These are phyloP conservation scores for Spathaspora boniae DNA, from an alignment of 805 yeast genomes.

Conservation along the genomic window DNA sequence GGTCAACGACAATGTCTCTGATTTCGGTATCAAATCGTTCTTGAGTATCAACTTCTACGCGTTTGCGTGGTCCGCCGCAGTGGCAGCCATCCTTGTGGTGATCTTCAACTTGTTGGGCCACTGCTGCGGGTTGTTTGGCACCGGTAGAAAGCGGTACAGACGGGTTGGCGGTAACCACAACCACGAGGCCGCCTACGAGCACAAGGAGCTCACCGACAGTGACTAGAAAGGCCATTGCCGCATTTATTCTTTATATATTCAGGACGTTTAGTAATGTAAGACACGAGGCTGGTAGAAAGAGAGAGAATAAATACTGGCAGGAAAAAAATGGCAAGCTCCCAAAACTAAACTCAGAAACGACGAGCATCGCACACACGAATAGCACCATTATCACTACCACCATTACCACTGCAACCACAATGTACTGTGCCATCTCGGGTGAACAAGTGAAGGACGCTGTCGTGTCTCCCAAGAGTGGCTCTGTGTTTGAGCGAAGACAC, in stretches of 20 bases:
- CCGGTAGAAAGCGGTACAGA: constrained; percentile 28
- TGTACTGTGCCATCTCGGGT: constrained; percentile 53
- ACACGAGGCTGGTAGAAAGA: background rate
- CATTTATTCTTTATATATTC: too few relatives aligned
- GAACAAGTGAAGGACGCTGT: constrained; percentile 69
- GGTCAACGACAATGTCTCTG: constrained; percentile 45
- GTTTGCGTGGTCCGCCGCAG: constrained; percentile 62
- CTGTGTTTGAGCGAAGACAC: constrained; percentile 63
- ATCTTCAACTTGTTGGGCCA: constrained; percentile 37
- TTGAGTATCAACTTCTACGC: constrained; percentile 54
- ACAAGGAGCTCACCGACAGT: constrained; percentile 9
- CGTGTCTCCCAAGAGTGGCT: constrained; percentile 66
- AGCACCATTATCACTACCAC: background rate
- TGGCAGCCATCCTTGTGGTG: constrained; percentile 34
- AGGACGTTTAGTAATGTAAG: too few relatives aligned
- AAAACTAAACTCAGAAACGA: too few relatives aligned
- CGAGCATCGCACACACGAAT: background rate
- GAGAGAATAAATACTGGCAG: background rate
- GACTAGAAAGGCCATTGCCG: too few relatives aligned
- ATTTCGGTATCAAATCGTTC: constrained; percentile 54
- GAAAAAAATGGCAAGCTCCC: background rate
- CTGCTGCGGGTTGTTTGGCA: constrained; percentile 37
- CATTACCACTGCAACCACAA: constrained; percentile 2
- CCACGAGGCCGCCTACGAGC: constrained; percentile 25
- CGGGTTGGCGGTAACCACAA: constrained; percentile 9